A percentile compares a stretch with the other conserved stretches of the same genome.
Conservation (phyloP, 75 land plant genomes). For the Pinus taeda region DNA sequence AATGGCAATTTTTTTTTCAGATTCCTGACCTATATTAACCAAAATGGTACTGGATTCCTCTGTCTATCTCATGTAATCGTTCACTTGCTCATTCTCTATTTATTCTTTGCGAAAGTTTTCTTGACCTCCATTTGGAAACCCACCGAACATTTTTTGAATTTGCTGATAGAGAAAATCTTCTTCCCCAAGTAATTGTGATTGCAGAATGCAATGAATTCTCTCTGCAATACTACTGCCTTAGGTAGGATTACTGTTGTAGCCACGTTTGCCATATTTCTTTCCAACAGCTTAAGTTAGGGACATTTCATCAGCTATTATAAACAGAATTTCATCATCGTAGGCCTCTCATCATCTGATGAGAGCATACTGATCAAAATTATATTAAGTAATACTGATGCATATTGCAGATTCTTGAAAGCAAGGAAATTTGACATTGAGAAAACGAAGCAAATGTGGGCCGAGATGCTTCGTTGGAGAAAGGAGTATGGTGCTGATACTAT, state of each 20-base stretch:
- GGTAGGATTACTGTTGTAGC: neutral
- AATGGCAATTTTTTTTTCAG: too few relatives aligned
- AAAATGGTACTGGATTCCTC: too few relatives aligned
- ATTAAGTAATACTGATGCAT: too few relatives aligned
- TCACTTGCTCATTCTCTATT: neutral
- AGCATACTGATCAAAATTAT: too few relatives aligned
- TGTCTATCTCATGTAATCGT: too few relatives aligned
- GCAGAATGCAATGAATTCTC: neutral
- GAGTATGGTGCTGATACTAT: conserved; percentile 78
- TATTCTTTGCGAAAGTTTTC: neutral
- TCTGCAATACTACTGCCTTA: neutral
- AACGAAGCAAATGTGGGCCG: conserved; percentile 85
- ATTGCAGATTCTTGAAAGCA: conserved; percentile 74
- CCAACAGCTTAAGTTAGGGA: neutral
- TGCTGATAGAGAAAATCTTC: neutral
- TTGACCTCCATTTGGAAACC: neutral
- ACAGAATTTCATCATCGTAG: neutral
- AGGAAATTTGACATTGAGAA: conserved; percentile 84
- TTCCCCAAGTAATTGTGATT: neutral
- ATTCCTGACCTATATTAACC: too few relatives aligned
- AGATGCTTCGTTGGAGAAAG: conserved; percentile 86
- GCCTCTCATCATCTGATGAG: neutral
- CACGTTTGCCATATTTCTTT: neutral
- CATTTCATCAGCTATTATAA: neutral
- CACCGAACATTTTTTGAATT: neutral